A percentile compares a stretch with the other conserved stretches of the same genome.
Evolutionary conservation across 768 basidiomycete genomes (phyloP).

Genomic region (Leccinum uliginosum): DNA sequence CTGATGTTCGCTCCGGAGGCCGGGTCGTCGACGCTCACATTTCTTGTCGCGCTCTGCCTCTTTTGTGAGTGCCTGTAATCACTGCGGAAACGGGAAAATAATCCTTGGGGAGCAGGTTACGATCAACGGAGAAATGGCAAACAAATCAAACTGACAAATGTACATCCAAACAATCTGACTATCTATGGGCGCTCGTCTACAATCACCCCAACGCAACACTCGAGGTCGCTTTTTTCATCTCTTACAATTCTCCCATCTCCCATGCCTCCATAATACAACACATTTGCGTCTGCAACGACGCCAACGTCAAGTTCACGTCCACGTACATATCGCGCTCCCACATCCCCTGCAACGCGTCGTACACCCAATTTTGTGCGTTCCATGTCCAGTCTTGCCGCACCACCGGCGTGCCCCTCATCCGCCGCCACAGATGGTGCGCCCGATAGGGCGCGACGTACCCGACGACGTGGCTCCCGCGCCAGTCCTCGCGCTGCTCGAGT

Average conservation of each 20-base stretch:
- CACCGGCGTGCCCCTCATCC: conserved; percentile 17
- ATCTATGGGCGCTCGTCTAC: neutral
- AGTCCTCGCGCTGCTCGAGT: conserved; percentile 4
- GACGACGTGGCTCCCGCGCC: conserved; percentile 25
- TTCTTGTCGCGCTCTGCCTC: conserved; percentile 26
- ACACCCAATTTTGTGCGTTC: conserved; percentile 30
- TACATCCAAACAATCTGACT: no score
- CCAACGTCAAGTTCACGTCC: conserved; percentile 13
- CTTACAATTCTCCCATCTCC: conserved; percentile 19
- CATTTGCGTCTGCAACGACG: conserved; percentile 27
- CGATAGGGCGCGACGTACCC: conserved; percentile 18
- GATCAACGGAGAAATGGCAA: no score
- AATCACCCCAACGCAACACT: neutral
- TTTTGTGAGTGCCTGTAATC: conserved; percentile 19
- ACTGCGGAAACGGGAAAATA: no score
- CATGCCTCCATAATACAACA: conserved; percentile 26
- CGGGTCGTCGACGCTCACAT: conserved; percentile 6
- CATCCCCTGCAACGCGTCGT: conserved; percentile 19
- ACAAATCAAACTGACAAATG: no score
- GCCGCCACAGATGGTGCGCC: conserved; percentile 12
- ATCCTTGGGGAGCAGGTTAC: no score
- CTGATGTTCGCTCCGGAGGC: neutral
- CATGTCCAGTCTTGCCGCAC: conserved; percentile 12
- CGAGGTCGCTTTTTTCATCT: neutral
- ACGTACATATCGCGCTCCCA: conserved; percentile 8